Conservation (phyloP, 208 protist genomes). For the Leishmania tarentolae region DNA sequence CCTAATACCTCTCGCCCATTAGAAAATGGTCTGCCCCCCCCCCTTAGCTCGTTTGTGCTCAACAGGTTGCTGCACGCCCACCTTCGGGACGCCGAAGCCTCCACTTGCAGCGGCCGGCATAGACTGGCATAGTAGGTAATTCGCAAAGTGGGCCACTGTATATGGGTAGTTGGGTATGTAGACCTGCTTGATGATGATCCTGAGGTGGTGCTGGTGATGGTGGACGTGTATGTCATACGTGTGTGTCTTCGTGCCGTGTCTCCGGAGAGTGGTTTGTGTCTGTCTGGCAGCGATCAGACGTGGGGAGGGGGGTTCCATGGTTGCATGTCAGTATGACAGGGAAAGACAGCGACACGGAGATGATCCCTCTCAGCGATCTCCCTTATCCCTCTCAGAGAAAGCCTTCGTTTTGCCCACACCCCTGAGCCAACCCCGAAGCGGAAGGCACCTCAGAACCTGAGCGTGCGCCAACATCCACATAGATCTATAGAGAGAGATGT, state of each 20-base stretch:
- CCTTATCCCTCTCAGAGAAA: background rate
- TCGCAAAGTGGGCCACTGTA: background rate
- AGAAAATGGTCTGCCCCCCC: background rate
- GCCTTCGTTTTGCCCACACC: background rate
- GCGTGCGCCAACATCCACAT: background rate
- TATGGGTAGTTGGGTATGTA: no score
- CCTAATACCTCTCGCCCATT: background rate
- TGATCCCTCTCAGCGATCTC: background rate
- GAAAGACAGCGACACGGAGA: background rate
- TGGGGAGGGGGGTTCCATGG: background rate
- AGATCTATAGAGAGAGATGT: background rate
- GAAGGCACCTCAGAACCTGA: background rate
- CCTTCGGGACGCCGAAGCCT: background rate
- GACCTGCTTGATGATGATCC: background rate
- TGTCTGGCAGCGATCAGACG: background rate
- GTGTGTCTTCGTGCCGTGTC: background rate
- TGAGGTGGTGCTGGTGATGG: background rate
- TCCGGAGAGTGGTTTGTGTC: background rate
- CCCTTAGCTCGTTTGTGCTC: background rate
- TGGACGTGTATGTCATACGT: background rate
- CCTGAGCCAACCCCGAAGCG: background rate
- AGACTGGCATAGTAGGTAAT: background rate
- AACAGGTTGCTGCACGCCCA: background rate
- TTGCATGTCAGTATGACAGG: background rate
- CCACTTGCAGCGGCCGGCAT: background rate